These are phyloP conservation scores for Ganoderma multipileum DNA, from an alignment of 1,284 basidiomycete species.

Conservation along the genomic window DNA sequence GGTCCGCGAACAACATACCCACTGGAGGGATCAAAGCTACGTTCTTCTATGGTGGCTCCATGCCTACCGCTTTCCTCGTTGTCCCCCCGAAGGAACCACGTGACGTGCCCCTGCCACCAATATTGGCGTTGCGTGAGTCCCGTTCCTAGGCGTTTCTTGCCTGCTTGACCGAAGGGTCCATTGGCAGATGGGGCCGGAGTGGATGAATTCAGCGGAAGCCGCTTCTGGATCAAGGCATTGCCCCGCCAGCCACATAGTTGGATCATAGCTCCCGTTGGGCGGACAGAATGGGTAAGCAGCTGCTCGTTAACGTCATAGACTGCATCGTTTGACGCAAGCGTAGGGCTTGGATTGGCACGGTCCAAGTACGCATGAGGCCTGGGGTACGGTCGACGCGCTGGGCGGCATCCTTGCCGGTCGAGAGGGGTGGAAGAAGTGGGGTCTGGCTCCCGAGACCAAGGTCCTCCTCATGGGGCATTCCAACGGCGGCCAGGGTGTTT, in stretches of 20 bases:
- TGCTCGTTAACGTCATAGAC: no score
- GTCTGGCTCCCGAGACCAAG: slow-evolving; percentile 45
- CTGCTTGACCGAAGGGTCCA: neutral
- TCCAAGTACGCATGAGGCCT: slow-evolving; percentile 70
- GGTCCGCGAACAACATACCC: slow-evolving; percentile 43
- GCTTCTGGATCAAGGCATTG: slow-evolving; percentile 69
- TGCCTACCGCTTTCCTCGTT: slow-evolving; percentile 63
- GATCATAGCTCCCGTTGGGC: slow-evolving; percentile 76
- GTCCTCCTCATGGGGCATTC: slow-evolving; percentile 85
- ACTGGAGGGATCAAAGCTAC: slow-evolving; percentile 54
- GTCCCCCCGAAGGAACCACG: slow-evolving; percentile 54
- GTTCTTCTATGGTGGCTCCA: slow-evolving; percentile 61
- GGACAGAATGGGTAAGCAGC: slow-evolving; percentile 73
- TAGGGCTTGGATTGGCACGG: slow-evolving; percentile 91
- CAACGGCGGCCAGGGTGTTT: slow-evolving; percentile 92
- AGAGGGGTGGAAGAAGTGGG: slow-evolving; percentile 51
- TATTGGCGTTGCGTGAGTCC: slow-evolving; percentile 75
- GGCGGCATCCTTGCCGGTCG: slow-evolving; percentile 47
- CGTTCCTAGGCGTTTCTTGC: neutral
- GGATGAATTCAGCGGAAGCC: slow-evolving; percentile 56
- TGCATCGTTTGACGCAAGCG: neutral
- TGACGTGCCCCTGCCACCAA: slow-evolving; percentile 48
- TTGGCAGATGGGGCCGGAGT: slow-evolving; percentile 80
- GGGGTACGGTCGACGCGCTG: slow-evolving; percentile 61
- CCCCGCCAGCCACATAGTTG: slow-evolving; percentile 65